phyloP scores from a whole-genome alignment of 805 yeast genomes.

The Wickerhamomyces ciferrii region DNA sequence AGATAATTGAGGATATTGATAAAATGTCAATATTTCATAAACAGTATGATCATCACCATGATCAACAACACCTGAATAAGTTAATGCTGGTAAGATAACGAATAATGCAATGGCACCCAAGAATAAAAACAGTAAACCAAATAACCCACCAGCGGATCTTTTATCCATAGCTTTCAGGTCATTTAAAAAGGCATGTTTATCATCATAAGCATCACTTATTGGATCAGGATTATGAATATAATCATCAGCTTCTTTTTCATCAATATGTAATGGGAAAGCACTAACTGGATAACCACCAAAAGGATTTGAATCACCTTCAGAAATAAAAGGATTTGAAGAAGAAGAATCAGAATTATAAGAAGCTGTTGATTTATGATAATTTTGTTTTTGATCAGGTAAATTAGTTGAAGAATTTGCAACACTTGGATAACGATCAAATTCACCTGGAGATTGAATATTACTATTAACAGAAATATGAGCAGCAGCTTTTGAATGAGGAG shows the following conservation, averaged over 20 bases:
- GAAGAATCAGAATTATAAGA: not conserved
- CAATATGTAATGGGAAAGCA: slow-evolving; percentile 83
- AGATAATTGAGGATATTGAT: slow-evolving; percentile 44
- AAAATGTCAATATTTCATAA: slow-evolving; percentile 38
- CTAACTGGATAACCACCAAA: slow-evolving; percentile 97
- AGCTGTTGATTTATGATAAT: not conserved
- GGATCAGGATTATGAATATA: slow-evolving; percentile 96
- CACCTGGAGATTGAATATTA: slow-evolving; percentile 40
- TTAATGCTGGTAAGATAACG: slow-evolving; percentile 75
- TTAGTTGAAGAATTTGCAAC: slow-evolving; percentile 20
- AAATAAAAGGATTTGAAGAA: slow-evolving; percentile 31
- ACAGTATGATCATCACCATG: slow-evolving; percentile 15
- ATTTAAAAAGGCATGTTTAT: slow-evolving; percentile 57
- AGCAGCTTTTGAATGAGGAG: slow-evolving; percentile 18
- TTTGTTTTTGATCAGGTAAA: slow-evolving; percentile 2
- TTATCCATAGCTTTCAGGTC: slow-evolving; percentile 66
- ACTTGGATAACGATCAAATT: slow-evolving; percentile 65
- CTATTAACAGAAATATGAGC: slow-evolving; percentile 7
- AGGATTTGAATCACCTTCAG: slow-evolving; percentile 71
- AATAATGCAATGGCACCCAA: slow-evolving; percentile 65
- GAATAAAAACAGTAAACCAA: slow-evolving; percentile 54
- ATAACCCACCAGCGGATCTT: slow-evolving; percentile 53
- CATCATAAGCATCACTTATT: slow-evolving; percentile 81
- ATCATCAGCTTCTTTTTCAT: slow-evolving; percentile 94
- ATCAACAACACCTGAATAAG: slow-evolving; percentile 66